phyloP scores from a whole-genome alignment of 1,284 basidiomycete species.

The Afroboletus lepidellus region DNA sequence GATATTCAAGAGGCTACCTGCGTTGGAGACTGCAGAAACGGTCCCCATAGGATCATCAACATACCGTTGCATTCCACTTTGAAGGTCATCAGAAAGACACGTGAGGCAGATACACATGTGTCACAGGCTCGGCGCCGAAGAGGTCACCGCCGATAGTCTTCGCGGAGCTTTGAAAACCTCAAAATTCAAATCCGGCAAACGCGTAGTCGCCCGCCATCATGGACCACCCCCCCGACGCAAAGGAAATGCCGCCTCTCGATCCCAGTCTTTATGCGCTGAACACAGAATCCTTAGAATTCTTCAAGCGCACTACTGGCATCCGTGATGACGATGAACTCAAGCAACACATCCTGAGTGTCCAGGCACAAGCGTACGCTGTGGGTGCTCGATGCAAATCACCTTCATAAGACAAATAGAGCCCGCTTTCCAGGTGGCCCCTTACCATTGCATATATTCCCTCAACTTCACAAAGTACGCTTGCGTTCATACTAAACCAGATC shows the following conservation, averaged over 20 bases:
- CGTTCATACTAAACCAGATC: background rate
- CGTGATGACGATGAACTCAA: conserved; percentile 37
- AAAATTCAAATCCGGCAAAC: no score
- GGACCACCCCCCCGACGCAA: background rate
- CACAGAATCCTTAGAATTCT: conserved; percentile 20
- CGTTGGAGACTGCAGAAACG: conserved; percentile 83
- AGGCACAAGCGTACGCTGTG: conserved; percentile 29
- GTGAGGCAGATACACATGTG: no score
- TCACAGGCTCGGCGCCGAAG: no score
- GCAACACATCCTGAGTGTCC: conserved; percentile 33
- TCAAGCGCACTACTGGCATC: conserved; percentile 29
- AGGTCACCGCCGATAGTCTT: no score
- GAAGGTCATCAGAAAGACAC: conserved; percentile 36
- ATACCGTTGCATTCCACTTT: conserved; percentile 88
- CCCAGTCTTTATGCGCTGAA: conserved; percentile 16
- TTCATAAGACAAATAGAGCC: background rate
- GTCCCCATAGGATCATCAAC: conserved; percentile 5
- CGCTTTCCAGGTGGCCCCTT: conserved; percentile 17
- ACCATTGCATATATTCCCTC: conserved; percentile 22
- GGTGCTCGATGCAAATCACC: background rate
- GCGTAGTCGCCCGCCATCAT: conserved; percentile 34
- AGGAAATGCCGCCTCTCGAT: conserved; percentile 8
- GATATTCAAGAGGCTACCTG: conserved; percentile 84
- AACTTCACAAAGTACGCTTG: conserved; percentile 17
- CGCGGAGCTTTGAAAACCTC: no score